A percentile compares a stretch with the other conserved stretches of the same genome.
Conservation (phyloP, 208 protist genomes). For the Leishmania major region DNA sequence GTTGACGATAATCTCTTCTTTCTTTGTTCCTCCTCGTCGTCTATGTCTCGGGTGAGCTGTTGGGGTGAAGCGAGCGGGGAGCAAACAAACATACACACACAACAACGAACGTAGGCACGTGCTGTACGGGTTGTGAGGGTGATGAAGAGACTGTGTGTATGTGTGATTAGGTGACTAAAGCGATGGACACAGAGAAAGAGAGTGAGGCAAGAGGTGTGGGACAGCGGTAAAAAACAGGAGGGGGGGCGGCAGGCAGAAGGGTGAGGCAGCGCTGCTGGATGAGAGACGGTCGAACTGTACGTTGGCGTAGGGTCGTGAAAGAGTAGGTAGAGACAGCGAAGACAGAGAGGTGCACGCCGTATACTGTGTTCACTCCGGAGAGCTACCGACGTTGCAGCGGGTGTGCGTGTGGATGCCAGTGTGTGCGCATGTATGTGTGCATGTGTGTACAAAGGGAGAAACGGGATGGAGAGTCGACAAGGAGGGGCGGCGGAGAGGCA, state of each 20-base stretch:
- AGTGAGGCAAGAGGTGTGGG: background rate
- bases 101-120: background rate
- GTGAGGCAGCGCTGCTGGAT: background rate
- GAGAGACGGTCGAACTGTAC: background rate
- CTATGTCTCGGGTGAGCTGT: background rate
- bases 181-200: background rate
- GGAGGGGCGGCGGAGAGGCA: background rate
- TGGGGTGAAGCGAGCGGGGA: background rate
- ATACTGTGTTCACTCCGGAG: constrained; percentile 19
- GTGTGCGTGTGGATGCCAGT: background rate
- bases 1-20: background rate
- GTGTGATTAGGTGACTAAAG: background rate
- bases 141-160: background rate
- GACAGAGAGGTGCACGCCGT: constrained; percentile 4
- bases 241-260: background rate
- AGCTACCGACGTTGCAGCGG: constrained; percentile 11
- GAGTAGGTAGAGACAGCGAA: background rate
- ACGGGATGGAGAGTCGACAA: background rate
- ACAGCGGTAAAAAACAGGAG: background rate
- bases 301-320: background rate
- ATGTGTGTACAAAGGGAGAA: background rate
- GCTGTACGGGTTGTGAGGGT: background rate
- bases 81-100: background rate
- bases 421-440: background rate
- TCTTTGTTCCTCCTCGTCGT: background rate